phyloP scores from a whole-genome alignment of 2,329 filamentous ascomycete species.

The Tolypocladium cylindrosporum region DNA sequence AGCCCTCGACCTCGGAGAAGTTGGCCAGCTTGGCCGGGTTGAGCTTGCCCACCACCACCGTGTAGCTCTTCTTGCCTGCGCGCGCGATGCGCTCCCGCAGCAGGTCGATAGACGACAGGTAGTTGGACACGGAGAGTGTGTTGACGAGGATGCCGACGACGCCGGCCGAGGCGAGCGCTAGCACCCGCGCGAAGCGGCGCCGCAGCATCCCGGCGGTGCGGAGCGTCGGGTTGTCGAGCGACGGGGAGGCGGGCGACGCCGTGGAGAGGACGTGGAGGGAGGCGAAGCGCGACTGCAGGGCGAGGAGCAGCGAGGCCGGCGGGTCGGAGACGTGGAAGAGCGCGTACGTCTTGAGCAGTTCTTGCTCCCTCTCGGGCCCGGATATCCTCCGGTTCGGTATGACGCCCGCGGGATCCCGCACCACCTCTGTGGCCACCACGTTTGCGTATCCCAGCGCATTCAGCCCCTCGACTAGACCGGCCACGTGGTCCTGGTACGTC shows the following conservation, averaged over 20 bases:
- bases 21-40: slow-evolving; percentile 95
- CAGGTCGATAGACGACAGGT: slow-evolving; percentile 68
- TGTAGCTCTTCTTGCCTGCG: slow-evolving; percentile 90
- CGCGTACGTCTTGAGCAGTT: slow-evolving; percentile 54
- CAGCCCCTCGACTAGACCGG: slow-evolving; percentile 44
- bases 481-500: slow-evolving; percentile 70
- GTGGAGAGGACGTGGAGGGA: slow-evolving; percentile 72
- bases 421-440: slow-evolving; percentile 59
- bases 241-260: slow-evolving; percentile 35
- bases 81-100: slow-evolving; percentile 62
- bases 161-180: slow-evolving; percentile 67
- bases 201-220: slow-evolving; percentile 52
- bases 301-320: slow-evolving; percentile 73
- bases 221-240: slow-evolving; percentile 32
- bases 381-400: slow-evolving; percentile 73
- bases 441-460: slow-evolving; percentile 55
- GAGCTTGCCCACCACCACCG: slow-evolving; percentile 91
- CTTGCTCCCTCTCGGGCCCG: slow-evolving; percentile 23
- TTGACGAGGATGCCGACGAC: slow-evolving; percentile 94
- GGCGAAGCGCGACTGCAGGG: slow-evolving; percentile 71
- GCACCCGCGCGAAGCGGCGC: slow-evolving; percentile 79
- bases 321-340: slow-evolving; percentile 81
- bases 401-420: slow-evolving; percentile 67
- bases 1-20: slow-evolving; percentile 88
- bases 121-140: slow-evolving; percentile 85